Percentiles rank a stretch among this genome's conserved stretches.
Evolutionary conservation across 345 rosid genomes (phyloP).

Genomic region (Boechera stricta): DNA sequence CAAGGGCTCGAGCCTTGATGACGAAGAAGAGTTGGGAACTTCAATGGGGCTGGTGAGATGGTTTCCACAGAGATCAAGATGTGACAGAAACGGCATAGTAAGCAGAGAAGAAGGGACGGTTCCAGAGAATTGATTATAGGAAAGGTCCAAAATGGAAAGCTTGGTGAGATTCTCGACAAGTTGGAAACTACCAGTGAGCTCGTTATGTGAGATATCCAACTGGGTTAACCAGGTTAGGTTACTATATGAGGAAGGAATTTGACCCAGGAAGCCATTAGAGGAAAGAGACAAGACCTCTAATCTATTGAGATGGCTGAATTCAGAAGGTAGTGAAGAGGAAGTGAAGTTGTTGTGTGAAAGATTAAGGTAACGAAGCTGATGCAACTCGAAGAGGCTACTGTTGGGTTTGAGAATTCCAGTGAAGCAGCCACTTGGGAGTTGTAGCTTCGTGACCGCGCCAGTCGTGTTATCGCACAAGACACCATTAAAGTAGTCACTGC

Average conservation of each 20-base stretch:
- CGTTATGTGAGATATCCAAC: constrained; percentile 5
- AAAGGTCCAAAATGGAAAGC: neutral
- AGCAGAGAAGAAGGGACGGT: constrained; percentile 12
- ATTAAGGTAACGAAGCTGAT: constrained; percentile 4
- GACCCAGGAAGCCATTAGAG: constrained; percentile 6
- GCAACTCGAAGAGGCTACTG: constrained; percentile 12
- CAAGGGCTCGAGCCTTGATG: neutral
- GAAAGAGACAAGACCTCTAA: constrained; percentile 26
- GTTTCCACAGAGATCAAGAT: neutral
- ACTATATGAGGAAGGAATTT: constrained; percentile 14
- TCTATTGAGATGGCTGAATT: constrained; percentile 5
- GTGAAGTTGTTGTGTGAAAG: constrained; percentile 26
- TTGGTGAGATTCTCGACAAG: neutral
- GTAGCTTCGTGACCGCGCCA: constrained; percentile 2
- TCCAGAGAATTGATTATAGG: constrained; percentile 8
- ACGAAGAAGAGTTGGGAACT: neutral
- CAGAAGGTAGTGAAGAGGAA: neutral
- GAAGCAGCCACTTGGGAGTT: constrained; percentile 20
- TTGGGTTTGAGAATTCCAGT: constrained; percentile 1
- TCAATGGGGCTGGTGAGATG: neutral
- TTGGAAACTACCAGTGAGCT: constrained; percentile 14
- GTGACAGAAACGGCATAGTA: constrained; percentile 1
- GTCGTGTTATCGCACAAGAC: neutral
- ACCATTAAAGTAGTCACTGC: neutral
- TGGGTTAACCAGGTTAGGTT: neutral